Conservation (phyloP, 345 rosid genomes). For the Arabis alpina region DNA sequence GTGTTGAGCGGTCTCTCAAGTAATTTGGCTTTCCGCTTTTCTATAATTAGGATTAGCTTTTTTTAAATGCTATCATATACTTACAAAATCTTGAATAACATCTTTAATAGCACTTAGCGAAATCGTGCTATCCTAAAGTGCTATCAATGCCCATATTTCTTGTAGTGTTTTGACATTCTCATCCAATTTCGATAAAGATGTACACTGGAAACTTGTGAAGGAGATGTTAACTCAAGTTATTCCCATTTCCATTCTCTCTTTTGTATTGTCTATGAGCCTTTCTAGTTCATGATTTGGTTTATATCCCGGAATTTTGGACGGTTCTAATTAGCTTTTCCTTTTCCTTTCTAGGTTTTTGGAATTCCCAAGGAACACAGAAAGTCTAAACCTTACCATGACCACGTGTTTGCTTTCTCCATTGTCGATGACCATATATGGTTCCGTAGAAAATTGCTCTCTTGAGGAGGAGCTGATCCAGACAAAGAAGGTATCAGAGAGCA, state of each 20-base stretch:
- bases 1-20: too few relatives aligned
- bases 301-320: not conserved
- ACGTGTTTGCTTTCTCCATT: conserved; percentile 91
- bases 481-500: conserved; percentile 56
- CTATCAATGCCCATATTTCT: too few relatives aligned
- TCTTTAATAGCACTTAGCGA: too few relatives aligned
- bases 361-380: conserved; percentile 90
- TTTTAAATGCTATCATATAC: too few relatives aligned
- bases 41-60: too few relatives aligned
- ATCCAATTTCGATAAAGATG: conserved; percentile 77
- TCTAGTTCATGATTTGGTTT: conserved; percentile 1
- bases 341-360: conserved; percentile 68
- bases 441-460: conserved; percentile 58
- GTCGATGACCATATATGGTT: conserved; percentile 98
- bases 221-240: conserved; percentile 81
- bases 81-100: too few relatives aligned
- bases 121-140: too few relatives aligned
- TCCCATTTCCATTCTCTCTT: conserved; percentile 1
- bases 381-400: conserved; percentile 95
- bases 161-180: conserved; percentile 91
- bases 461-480: conserved; percentile 63
- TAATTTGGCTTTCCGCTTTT: too few relatives aligned
- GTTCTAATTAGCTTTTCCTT: not conserved
- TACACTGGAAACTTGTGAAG: conserved; percentile 91
- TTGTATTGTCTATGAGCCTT: not conserved